Base-by-base conservation (phyloP, 1,139 yeast genomes). In the Suzukiozyma palmioleophila region DNA sequence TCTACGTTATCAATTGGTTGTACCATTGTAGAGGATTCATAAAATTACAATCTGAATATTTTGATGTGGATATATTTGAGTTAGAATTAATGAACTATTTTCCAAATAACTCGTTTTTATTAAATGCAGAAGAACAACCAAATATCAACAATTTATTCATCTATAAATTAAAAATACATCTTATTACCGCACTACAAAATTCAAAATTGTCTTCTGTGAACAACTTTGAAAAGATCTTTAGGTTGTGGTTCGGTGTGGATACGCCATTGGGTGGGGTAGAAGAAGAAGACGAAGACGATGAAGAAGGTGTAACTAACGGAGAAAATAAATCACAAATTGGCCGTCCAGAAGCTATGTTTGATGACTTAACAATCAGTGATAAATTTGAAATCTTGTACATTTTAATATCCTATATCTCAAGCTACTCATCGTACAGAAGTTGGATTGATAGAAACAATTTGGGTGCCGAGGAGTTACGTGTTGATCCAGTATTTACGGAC, bases 31-130 rank as follows among this genome's bases (percentile, higher is more conserved):
- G 77, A 38, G 75, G 74, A 3, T 62, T 60, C 42, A 50, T 77
- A 29, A 69, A 62, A 46, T 52, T 77, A 35, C 63, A 64, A 8
- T 58, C 63, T 11, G 82, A 76, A 42, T 59, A 62, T 32, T 77
- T 77, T 48, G 82, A 77, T 53, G 70, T 69, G 12, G 80, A 75
- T 40, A 61, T 76, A 36, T 74, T 77, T 42, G 83, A 77, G 50
- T 70, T 75, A 48, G 83, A 77, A 48, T 58, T 77, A 24, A 53
- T 77, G 31, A 65, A 71, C 40, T 56, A 42, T 31, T 45, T 45
- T 33, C 50, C 51, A 1, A 37, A 24, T 69, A 45, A 68, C 60
- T 7, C 40, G 47, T 33, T 14, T 26, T 26, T 33, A 15, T 35
- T 66, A 67, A 26, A 63, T 60, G 5, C 75, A 75, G 1, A 48